A percentile compares a stretch with the other conserved stretches of the same genome.
phyloP scores from a whole-genome alignment of 371 early-diverging fungal species.

The Blakeslea trispora region DNA sequence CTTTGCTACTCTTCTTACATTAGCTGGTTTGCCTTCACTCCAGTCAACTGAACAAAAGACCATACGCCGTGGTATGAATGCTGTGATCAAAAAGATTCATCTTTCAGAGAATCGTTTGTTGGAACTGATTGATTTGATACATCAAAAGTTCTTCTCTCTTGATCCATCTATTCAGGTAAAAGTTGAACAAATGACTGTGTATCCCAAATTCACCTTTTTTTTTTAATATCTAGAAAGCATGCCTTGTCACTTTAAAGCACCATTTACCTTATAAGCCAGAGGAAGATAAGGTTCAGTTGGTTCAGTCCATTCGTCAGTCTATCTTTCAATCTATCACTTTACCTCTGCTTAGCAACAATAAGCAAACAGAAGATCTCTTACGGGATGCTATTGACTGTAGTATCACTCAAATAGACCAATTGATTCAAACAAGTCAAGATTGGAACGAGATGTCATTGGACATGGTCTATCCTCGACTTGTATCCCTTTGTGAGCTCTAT shows the following conservation, averaged over 20 bases:
- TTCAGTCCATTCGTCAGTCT: slow-evolving; percentile 21
- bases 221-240: neutral
- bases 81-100: slow-evolving; percentile 47
- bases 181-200: too few species aligned
- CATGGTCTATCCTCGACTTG: neutral
- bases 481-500: slow-evolving; percentile 11
- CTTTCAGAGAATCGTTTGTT: slow-evolving; percentile 50
- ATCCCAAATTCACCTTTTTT: neutral
- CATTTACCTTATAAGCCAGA: slow-evolving; percentile 25
- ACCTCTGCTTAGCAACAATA: neutral
- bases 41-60: slow-evolving; percentile 7
- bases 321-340: slow-evolving; percentile 7
- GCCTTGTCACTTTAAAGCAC: slow-evolving; percentile 6
- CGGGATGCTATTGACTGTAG: slow-evolving; percentile 26
- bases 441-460: slow-evolving; percentile 4
- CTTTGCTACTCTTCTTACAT: slow-evolving; percentile 47
- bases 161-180: slow-evolving; percentile 5
- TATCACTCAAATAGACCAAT: slow-evolving; percentile 16
- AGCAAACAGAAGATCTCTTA: slow-evolving; percentile 8
- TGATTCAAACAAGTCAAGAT: slow-evolving; percentile 11
- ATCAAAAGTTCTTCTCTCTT: neutral
- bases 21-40: slow-evolving; percentile 44
- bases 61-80: slow-evolving; percentile 57
- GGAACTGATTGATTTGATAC: slow-evolving; percentile 35
- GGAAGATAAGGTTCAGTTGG: slow-evolving; percentile 20